Percentiles rank a stretch among this genome's conserved stretches.
These are phyloP conservation scores for Austropuccinia psidii DNA, from an alignment of 1,284 basidiomycete genomes.

Conservation along the genomic window DNA sequence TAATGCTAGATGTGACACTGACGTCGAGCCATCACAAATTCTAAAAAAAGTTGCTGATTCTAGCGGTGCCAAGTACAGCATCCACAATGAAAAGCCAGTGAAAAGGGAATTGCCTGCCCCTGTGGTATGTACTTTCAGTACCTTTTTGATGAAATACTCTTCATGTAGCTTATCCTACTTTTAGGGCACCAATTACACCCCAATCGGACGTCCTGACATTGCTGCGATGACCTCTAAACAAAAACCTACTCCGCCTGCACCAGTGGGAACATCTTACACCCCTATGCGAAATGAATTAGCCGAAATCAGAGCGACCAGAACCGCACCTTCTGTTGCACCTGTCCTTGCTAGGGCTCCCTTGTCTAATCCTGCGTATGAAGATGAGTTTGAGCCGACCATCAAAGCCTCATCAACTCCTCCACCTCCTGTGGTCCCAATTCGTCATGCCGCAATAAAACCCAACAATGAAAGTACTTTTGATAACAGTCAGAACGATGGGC, in stretches of 20 bases:
- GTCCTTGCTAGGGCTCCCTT: conserved; percentile 51
- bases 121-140: conserved; percentile 57
- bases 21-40: conserved; percentile 69
- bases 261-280: conserved; percentile 46
- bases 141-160: conserved; percentile 56
- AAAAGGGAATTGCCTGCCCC: conserved; percentile 43
- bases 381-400: conserved; percentile 32
- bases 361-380: conserved; percentile 39
- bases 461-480: conserved; percentile 45
- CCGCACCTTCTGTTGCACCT: conserved; percentile 39
- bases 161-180: conserved; percentile 39
- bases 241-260: conserved; percentile 31
- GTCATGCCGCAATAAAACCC: conserved; percentile 46
- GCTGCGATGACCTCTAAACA: conserved; percentile 38
- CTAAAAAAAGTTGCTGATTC: conserved; percentile 81
- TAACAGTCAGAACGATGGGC: conserved; percentile 40
- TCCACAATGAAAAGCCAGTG: conserved; percentile 51
- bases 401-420: conserved; percentile 28
- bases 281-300: conserved; percentile 46
- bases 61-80: conserved; percentile 83
- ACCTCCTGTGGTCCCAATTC: conserved; percentile 8
- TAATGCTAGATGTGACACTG: conserved; percentile 79
- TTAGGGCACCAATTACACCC: conserved; percentile 43
- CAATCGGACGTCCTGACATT: conserved; percentile 47
- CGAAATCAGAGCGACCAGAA: conserved; percentile 47